These are phyloP conservation scores for Hevea brasiliensis DNA, from an alignment of 345 rosid genomes.

Conservation along the genomic window DNA sequence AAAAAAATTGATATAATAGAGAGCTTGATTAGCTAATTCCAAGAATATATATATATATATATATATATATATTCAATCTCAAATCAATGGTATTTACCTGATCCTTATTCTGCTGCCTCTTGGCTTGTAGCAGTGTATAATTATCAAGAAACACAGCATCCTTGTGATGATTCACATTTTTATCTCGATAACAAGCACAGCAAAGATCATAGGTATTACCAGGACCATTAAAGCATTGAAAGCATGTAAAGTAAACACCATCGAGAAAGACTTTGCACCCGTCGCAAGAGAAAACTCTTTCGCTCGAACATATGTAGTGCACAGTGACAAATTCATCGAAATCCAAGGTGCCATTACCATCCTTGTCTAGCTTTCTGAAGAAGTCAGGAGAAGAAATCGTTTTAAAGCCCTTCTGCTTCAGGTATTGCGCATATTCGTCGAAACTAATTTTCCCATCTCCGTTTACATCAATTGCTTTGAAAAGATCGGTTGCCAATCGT, in stretches of 20 bases:
- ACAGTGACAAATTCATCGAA: slow-evolving; percentile 7
- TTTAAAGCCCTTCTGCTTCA: not conserved
- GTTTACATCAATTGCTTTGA: not conserved
- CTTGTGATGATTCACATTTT: not conserved
- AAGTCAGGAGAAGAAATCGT: not conserved
- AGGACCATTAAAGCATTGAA: not conserved
- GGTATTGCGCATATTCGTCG: not conserved
- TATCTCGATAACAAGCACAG: slow-evolving; percentile 1
- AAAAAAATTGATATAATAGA: not conserved
- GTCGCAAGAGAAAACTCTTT: slow-evolving; percentile 5
- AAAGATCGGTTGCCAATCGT: not conserved
- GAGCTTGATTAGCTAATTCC: not conserved
- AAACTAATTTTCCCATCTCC: slow-evolving; percentile 8
- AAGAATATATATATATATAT: too few relatives aligned
- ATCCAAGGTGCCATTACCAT: not conserved
- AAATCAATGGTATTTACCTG: not conserved
- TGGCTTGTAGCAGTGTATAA: not conserved
- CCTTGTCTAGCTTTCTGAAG: not conserved
- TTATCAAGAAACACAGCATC: slow-evolving; percentile 4
- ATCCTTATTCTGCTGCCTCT: not conserved
- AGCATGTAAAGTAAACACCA: slow-evolving; percentile 1
- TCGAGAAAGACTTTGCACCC: not conserved
- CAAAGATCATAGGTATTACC: slow-evolving; percentile 10
- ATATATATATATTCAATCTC: too few relatives aligned
- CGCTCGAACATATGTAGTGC: not conserved